Conservation (phyloP, 176 grass and related monocot genomes). For the Themeda triandra region DNA sequence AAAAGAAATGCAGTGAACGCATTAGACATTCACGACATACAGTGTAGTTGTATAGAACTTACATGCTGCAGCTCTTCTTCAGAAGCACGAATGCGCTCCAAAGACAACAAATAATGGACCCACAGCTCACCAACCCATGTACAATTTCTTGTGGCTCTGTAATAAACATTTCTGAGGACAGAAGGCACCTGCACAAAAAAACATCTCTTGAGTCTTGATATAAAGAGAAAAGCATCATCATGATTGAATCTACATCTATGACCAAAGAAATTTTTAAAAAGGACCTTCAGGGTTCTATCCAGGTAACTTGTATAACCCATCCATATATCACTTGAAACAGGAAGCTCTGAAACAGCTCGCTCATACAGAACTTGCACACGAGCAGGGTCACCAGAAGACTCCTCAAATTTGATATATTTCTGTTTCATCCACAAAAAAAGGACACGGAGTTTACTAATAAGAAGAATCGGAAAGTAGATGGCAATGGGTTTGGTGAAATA, state of each 20-base stretch:
- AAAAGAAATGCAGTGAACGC: constrained; percentile 31
- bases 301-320: constrained; percentile 75
- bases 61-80: constrained; percentile 63
- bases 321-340: constrained; percentile 84
- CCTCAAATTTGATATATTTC: constrained; percentile 96
- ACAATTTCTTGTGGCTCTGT: constrained; percentile 91
- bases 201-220: constrained; percentile 6
- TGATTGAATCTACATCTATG: constrained; percentile 16
- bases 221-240: not conserved
- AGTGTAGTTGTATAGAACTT: constrained; percentile 20
- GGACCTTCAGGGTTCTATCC: constrained; percentile 83
- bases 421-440: constrained; percentile 41
- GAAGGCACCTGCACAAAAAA: constrained; percentile 65
- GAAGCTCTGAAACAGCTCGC: constrained; percentile 74
- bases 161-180: constrained; percentile 71
- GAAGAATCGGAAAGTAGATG: not conserved
- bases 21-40: constrained; percentile 15
- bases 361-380: constrained; percentile 93
- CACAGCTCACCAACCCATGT: constrained; percentile 92
- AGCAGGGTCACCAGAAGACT: constrained; percentile 69
- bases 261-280: constrained; percentile 3
- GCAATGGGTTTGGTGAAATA: not conserved
- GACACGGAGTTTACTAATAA: constrained; percentile 14
- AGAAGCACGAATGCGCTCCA: constrained; percentile 65
- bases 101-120: constrained; percentile 70